Base-by-base conservation (phyloP, 805 yeast species). In the Candida ficus region DNA sequence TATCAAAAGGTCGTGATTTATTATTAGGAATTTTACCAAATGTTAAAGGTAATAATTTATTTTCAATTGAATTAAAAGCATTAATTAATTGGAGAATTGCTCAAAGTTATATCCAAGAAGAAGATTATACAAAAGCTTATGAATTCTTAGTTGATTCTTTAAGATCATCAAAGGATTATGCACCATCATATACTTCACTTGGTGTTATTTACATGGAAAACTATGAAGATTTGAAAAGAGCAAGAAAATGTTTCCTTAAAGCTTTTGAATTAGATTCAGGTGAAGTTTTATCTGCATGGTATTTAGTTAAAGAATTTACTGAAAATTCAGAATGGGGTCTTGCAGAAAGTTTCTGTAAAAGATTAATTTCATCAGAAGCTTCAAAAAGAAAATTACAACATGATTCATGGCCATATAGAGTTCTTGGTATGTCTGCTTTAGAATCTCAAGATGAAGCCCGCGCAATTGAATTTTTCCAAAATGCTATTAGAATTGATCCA, bases 381-480 rank as follows among this genome's bases (percentile, higher is more conserved):
- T 75, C 85, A 1, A 70, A 73, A 35, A 68, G 79, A 42, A 61
- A 63, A 14, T 53, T 83, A 20, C 61, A 68, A 17, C 58, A 58
- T 2, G 55, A 64, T 2, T 71, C 83, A 3, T 93, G 99, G 99
- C 96, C 97, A 1, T 87, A 80, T 56, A 65, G 96, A 50, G 86
- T 87, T 4, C 64, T 93, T 33, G 99, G 97, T 0, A 78, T 89
- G 49, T 75, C 85, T 2, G 70, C 81, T 5, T 63, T 93, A 44
- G 89, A 86, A 54, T 66, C 60, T 21, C 87, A 80, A 50, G 80
- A 83, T 49, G 86, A 78, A 47, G 78, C 76, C 1, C 79, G 78
- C 41, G 95, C 99, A 0, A 83, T 91, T 35, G 91, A 85, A 60
- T 80, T 85, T 76, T 89, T 87, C 56, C 99, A 93, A 61, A 75